Evolutionary conservation across 495 filamentous ascomycete species (phyloP), one percentile per base, ranked within the genome.

Genomic region (Chaetomium cochliodes): DNA sequence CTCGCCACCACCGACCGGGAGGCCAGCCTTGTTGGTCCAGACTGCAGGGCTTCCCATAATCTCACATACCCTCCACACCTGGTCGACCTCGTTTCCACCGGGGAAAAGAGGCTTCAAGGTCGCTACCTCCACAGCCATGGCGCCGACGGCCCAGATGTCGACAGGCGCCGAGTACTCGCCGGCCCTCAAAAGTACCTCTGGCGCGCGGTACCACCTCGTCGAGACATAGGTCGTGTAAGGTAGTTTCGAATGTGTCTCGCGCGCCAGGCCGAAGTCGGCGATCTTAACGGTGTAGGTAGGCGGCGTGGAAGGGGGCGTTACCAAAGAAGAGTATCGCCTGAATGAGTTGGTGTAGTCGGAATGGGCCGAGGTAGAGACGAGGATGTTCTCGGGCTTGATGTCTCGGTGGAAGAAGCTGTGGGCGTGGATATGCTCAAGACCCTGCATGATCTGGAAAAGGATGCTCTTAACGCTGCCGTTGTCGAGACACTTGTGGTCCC

Each of bases 61-160:
- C 75, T 99, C 96, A 73, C 96, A 99, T 1, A 99, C 90, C 67
- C 96, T 88, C 96, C 96, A 99, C 12, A 99, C 93, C 77, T 99
- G 96, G 70, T 98, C 96, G 5, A 99, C 96, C 76, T 99, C 96
- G 71, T 99, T 99, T 62, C 91, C 91, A 69, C 96, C 96, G 3
- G 96, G 96, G 79, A 99, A 99, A 12, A 99, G 78, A 7, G 96
- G 96, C 80, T 98, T 99, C 61, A 99, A 75, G 2, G 96, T 99
- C 13, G 96, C 96, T 69, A 99, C 90, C 74, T 99, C 96, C 2
- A 99, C 96, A 8, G 96, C 94, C 96, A 99, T 99, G n/a, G 96
- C 96, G 73, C 96, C 96, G 50, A 99, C 84, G 13, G 89, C 96
- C 96, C 96, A 99, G 72, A 99, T 98, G 74, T 99, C 96, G 6